phyloP scores from a whole-genome alignment of 1,139 yeast genomes.

The Zygosaccharomyces pseudobailii region DNA sequence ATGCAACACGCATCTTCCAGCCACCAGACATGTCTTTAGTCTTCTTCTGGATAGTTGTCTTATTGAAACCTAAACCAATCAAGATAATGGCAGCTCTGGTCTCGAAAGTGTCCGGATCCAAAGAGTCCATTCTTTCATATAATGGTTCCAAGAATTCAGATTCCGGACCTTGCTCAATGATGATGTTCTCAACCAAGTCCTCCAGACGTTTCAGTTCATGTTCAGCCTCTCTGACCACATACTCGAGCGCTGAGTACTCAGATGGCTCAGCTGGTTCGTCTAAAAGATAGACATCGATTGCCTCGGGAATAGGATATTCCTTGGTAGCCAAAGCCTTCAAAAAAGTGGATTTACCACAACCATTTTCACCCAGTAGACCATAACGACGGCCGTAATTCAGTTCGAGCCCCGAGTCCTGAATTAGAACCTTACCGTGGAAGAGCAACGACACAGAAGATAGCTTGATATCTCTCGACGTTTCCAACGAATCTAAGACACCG shows the following conservation, averaged over 20 bases:
- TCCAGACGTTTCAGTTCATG: slow-evolving; percentile 85
- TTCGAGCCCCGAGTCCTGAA: slow-evolving; percentile 88
- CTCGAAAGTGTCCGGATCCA: slow-evolving; percentile 96
- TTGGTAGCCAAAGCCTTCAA: slow-evolving; percentile 90
- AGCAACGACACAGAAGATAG: slow-evolving; percentile 82
- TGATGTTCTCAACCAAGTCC: slow-evolving; percentile 82
- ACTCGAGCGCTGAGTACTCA: slow-evolving; percentile 87
- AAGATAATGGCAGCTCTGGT: slow-evolving; percentile 92
- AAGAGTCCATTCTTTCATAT: slow-evolving; percentile 90
- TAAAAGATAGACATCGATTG: slow-evolving; percentile 83
- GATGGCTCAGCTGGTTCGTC: slow-evolving; percentile 98
- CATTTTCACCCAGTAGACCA: slow-evolving; percentile 95
- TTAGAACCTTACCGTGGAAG: slow-evolving; percentile 95
- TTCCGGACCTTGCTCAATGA: slow-evolving; percentile 93
- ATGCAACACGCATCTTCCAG: slow-evolving; percentile 78
- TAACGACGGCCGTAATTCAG: slow-evolving; percentile 96
- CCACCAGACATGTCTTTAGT: slow-evolving; percentile 99
- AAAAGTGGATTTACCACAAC: slow-evolving; percentile 97
- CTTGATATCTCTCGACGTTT: slow-evolving; percentile 91
- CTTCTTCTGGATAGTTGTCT: slow-evolving; percentile 75
- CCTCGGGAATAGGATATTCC: slow-evolving; percentile 92
- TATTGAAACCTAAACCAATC: slow-evolving; percentile 95
- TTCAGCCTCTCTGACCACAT: slow-evolving; percentile 96
- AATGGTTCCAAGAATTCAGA: slow-evolving; percentile 77
- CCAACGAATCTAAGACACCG: slow-evolving; percentile 88